Conservation (phyloP, 345 rosid genomes). For the Triadica sebifera region DNA sequence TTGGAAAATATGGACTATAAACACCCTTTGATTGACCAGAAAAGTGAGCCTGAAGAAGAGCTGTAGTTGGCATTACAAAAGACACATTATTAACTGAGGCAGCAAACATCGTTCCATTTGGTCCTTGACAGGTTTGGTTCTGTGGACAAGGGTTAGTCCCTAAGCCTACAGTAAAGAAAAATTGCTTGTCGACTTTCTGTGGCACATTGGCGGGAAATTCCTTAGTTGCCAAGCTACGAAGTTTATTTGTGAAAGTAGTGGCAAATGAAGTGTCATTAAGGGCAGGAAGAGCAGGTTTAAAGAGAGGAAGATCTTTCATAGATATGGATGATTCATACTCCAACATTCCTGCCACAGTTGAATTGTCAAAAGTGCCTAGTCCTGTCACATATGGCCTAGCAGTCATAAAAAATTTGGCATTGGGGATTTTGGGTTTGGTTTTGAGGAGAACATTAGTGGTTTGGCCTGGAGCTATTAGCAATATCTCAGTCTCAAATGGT, state of each 20-base stretch:
- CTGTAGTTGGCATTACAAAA: conserved; percentile 26
- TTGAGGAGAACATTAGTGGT: conserved; percentile 27
- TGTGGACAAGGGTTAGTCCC: conserved; percentile 18
- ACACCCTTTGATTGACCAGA: conserved; percentile 21
- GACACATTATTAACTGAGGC: conserved; percentile 29
- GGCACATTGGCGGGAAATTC: conserved; percentile 31
- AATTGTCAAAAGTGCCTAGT: conserved; percentile 28
- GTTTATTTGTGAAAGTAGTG: conserved; percentile 13
- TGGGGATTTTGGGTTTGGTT: conserved; percentile 21
- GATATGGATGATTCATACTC: conserved; percentile 17
- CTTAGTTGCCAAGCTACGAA: conserved; percentile 19
- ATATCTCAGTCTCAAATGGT: conserved; percentile 15
- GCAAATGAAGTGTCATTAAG: conserved; percentile 26
- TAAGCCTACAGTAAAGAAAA: conserved; percentile 27
- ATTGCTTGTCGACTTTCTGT: conserved; percentile 11
- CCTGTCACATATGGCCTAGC: conserved; percentile 29
- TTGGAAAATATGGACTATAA: conserved; percentile 23
- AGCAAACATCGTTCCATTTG: conserved; percentile 24
- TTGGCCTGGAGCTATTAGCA: conserved; percentile 25
- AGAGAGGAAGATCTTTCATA: neutral
- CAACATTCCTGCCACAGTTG: conserved; percentile 25
- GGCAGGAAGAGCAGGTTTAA: conserved; percentile 16
- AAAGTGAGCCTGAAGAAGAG: conserved; percentile 23
- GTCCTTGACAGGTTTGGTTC: conserved; percentile 18
- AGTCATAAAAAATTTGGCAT: conserved; percentile 26